Evolutionary conservation across 306 rosid genomes (phyloP).

Genomic region (Astragalus glycyphyllos): DNA sequence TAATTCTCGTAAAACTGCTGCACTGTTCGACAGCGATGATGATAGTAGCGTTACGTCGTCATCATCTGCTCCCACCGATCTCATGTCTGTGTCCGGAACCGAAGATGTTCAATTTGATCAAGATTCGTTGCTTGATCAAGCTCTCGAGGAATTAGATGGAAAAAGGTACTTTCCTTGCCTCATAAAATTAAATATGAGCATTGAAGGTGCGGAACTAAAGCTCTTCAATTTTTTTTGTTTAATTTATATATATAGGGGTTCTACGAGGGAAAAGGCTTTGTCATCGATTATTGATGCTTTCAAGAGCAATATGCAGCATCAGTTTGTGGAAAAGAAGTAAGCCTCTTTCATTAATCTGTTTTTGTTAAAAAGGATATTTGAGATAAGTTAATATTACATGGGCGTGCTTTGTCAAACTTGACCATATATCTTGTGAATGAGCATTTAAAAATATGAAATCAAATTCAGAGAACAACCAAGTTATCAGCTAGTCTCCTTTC

Average conservation of each 20-base stretch:
- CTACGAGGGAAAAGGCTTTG: slow-evolving; percentile 84
- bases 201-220: slow-evolving; percentile 30
- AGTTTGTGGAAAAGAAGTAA: slow-evolving; percentile 86
- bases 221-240: not conserved
- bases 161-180: slow-evolving; percentile 62
- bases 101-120: slow-evolving; percentile 71
- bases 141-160: slow-evolving; percentile 81
- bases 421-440: not conserved
- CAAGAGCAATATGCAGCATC: slow-evolving; percentile 70
- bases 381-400: not conserved
- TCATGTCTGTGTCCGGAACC: slow-evolving; percentile 53
- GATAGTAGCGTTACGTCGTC: slow-evolving; percentile 89
- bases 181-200: slow-evolving; percentile 13
- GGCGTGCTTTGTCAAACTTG: slow-evolving; percentile 13
- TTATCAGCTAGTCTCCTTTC: not conserved
- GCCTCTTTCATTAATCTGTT: slow-evolving; percentile 26
- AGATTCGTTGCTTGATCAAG: slow-evolving; percentile 80
- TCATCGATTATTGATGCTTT: slow-evolving; percentile 67
- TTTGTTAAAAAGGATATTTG: not conserved
- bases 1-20: slow-evolving; percentile 75
- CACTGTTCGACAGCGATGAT: slow-evolving; percentile 73
- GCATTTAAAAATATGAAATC: not conserved
- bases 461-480: not conserved
- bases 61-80: slow-evolving; percentile 75
- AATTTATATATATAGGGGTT: slow-evolving; percentile 56